Evolutionary conservation across 1,284 basidiomycete genomes (phyloP).

Genomic region (Apiotrichum domesticum): DNA sequence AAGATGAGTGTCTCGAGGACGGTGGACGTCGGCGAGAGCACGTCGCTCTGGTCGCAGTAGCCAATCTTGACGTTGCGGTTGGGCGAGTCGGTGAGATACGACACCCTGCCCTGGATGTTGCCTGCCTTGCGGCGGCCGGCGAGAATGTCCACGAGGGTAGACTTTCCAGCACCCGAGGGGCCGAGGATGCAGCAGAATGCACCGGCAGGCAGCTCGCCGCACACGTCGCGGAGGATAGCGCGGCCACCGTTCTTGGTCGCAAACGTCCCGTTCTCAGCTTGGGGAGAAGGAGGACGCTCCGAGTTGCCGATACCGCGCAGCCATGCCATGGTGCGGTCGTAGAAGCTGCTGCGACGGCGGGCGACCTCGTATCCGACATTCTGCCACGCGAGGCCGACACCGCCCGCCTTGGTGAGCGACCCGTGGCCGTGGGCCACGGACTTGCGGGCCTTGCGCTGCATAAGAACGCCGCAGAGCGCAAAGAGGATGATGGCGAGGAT

Average conservation of each 20-base stretch:
- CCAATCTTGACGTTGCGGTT: conserved; percentile 52
- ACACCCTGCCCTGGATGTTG: conserved; percentile 49
- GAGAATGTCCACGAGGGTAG: conserved; percentile 75
- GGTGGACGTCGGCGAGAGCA: conserved; percentile 70
- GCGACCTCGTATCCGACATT: conserved; percentile 58
- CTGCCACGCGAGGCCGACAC: conserved; percentile 63
- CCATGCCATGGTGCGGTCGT: conserved; percentile 16
- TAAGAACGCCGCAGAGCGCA: conserved; percentile 57
- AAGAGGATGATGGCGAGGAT: conserved; percentile 56
- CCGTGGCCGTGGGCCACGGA: conserved; percentile 35
- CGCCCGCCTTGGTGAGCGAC: conserved; percentile 33
- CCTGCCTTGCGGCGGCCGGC: conserved; percentile 72
- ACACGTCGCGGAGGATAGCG: conserved; percentile 64
- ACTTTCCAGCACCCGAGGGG: conserved; percentile 79
- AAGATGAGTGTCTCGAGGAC: conserved; percentile 78
- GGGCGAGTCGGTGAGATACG: conserved; percentile 43
- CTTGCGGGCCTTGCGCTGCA: conserved; percentile 58
- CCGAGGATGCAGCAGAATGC: conserved; percentile 81
- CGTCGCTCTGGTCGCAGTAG: conserved; percentile 76
- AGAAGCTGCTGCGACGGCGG: conserved; percentile 4
- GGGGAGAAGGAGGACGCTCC: background rate
- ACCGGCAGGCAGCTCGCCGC: conserved; percentile 65
- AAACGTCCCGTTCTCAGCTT: conserved; percentile 1
- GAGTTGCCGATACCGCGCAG: conserved; percentile 22
- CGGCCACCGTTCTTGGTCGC: conserved; percentile 52